These are phyloP conservation scores for Zygoascus meyerae DNA, from an alignment of 1,139 yeast genomes.

Conservation along the genomic window DNA sequence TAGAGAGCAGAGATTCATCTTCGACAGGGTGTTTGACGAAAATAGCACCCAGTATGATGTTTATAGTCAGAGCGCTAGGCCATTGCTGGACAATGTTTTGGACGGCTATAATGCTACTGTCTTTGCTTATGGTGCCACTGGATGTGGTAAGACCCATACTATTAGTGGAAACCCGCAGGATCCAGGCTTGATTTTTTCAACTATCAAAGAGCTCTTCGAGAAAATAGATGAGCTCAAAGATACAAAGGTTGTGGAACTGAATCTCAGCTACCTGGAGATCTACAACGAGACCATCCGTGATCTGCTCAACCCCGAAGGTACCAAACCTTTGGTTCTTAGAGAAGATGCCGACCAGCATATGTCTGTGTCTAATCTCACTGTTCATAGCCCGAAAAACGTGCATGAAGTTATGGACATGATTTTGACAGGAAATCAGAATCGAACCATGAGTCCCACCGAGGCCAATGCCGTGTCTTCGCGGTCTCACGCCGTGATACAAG, in stretches of 20 bases:
- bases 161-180: constrained; percentile 66
- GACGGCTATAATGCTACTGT: constrained; percentile 89
- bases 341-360: constrained; percentile 69
- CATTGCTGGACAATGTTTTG: constrained; percentile 65
- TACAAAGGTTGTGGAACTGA: constrained; percentile 52
- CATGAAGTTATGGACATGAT: constrained; percentile 81
- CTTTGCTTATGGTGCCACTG: constrained; percentile 97
- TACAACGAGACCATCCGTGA: constrained; percentile 88
- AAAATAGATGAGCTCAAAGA: constrained; percentile 52
- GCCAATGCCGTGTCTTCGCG: constrained; percentile 88
- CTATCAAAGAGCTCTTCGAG: constrained; percentile 69
- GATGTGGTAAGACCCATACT: constrained; percentile 96
- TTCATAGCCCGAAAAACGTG: constrained; percentile 55
- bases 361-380: constrained; percentile 66
- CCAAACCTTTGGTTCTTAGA: constrained; percentile 51
- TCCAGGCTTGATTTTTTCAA: constrained; percentile 77
- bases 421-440: constrained; percentile 60
- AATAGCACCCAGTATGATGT: constrained; percentile 60
- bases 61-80: constrained; percentile 59
- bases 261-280: constrained; percentile 74
- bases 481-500: constrained; percentile 87
- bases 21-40: constrained; percentile 72
- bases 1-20: constrained; percentile 74
- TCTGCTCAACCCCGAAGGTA: constrained; percentile 40
- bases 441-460: constrained; percentile 83